Base-by-base conservation (phyloP, 257 asterid genomes). In the Knoxia roxburghii region DNA sequence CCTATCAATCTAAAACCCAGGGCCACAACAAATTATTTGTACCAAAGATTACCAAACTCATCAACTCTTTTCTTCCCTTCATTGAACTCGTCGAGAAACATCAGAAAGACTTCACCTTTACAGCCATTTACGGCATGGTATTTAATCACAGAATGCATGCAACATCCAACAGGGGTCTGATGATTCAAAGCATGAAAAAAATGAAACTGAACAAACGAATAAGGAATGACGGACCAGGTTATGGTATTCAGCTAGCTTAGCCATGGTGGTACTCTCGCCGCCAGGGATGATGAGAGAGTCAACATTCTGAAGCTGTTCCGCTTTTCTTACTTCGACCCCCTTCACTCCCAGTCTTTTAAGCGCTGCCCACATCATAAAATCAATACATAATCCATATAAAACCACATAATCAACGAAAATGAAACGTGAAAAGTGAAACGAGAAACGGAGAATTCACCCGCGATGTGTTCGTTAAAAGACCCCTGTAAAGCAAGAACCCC, bases 231-330 rank as follows among this genome's bases (percentile, higher is more conserved):
- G 51, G 40, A 90, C 99, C 77, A 94, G 85, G 80, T 94, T 94
- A 72, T 90, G 98, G 64, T 76, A 87, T 76, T 90, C 93, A 0
- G 99, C 99, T 39, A 94, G 82, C 83, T 90, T 94, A 40, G 99
- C 99, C 99, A 94, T 94, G 79, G 99, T 87, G 60, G 99, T 94
- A 78, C 99, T 94, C 83, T 94, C 99, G 2, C 99, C 99, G 50
- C 98, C 99, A 0, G 99, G 99, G 40, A 94, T 94, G 68, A 94
- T 94, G 46, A 94, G 96, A 24, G 89, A 90, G 72, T 66, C 66
- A 53, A 94, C 84, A 73, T 61, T 80, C 61, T 75, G 86, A 37
- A 94, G 88, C 87, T 94, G 98, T 67, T 90, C 95, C 65, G 99
- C 89, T 72, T 94, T 94, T 85, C 84, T 85, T 74, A 94, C 79